These are phyloP conservation scores for Oxytropis ochrocephala DNA, from an alignment of 306 rosid genomes.

Conservation along the genomic window DNA sequence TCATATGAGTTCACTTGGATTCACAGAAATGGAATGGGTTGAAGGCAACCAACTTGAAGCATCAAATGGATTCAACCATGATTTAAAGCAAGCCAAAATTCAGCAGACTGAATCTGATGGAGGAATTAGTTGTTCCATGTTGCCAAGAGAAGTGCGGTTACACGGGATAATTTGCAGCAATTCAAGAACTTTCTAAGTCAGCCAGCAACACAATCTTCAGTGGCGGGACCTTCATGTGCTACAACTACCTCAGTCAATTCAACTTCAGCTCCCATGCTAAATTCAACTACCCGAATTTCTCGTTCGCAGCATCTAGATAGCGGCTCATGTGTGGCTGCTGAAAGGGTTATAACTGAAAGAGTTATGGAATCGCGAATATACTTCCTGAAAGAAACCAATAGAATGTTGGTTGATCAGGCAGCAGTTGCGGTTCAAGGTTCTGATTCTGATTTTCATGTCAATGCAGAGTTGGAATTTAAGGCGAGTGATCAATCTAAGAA, in stretches of 20 bases:
- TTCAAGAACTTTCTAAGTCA: slow-evolving; percentile 65
- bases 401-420: slow-evolving; percentile 32
- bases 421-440: slow-evolving; percentile 31
- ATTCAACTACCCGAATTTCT: slow-evolving; percentile 49
- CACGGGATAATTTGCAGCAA: slow-evolving; percentile 66
- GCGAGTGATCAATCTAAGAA: slow-evolving; percentile 36
- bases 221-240: slow-evolving; percentile 66
- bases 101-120: slow-evolving; percentile 46
- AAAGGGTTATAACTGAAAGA: slow-evolving; percentile 32
- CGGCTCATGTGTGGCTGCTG: slow-evolving; percentile 31
- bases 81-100: slow-evolving; percentile 37
- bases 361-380: slow-evolving; percentile 26
- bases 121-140: slow-evolving; percentile 39
- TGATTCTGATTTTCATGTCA: slow-evolving; percentile 21
- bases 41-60: slow-evolving; percentile 48
- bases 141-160: slow-evolving; percentile 50
- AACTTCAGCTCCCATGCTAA: slow-evolving; percentile 76
- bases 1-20: slow-evolving; percentile 90
- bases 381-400: slow-evolving; percentile 29
- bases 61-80: slow-evolving; percentile 43
- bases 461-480: slow-evolving; percentile 32
- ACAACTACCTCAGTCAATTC: slow-evolving; percentile 83
- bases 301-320: slow-evolving; percentile 31
- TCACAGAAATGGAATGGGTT: slow-evolving; percentile 90
- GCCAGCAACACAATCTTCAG: slow-evolving; percentile 72